These are phyloP conservation scores for Beauveria brongniartii DNA, from an alignment of 2,329 filamentous ascomycete genomes.

Conservation along the genomic window DNA sequence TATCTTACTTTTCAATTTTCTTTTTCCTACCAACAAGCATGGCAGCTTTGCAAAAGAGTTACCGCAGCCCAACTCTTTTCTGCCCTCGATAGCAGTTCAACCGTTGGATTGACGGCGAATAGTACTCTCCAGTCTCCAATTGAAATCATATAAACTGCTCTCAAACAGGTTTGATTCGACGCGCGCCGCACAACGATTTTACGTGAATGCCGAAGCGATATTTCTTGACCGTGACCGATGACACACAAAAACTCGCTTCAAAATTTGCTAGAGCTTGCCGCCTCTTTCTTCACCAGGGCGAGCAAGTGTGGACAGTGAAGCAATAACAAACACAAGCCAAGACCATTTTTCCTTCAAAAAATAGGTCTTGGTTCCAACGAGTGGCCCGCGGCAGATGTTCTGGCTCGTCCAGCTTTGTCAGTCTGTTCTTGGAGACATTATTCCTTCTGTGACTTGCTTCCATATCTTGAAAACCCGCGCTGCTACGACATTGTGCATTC, in stretches of 20 bases:
- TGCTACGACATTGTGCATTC: neutral
- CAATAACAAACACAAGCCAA: constrained; percentile 40
- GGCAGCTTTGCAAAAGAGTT: too few species aligned
- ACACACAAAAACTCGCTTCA: constrained; percentile 36
- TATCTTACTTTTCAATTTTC: neutral
- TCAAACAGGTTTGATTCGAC: neutral
- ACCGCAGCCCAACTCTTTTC: neutral
- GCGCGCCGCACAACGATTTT: neutral
- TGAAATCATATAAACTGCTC: neutral
- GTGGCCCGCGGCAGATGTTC: constrained; percentile 21
- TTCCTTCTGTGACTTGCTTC: neutral
- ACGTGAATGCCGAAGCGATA: neutral
- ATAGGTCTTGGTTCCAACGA: constrained; percentile 20
- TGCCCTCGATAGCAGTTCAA: neutral
- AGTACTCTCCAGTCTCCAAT: neutral
- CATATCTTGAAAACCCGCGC: neutral
- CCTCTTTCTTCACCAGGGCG: constrained; percentile 43
- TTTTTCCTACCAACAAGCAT: neutral
- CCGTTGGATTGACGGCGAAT: neutral
- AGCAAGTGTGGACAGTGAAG: constrained; percentile 64
- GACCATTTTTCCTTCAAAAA: constrained; percentile 14
- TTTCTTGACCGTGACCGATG: neutral
- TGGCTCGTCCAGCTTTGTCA: constrained; percentile 19
- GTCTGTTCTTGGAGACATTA: constrained; percentile 30
- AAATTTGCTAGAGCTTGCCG: constrained; percentile 61